Percentiles rank a stretch among this genome's conserved stretches.
phyloP scores from a whole-genome alignment of 129 eudicot species.

The Erigeron canadensis region DNA sequence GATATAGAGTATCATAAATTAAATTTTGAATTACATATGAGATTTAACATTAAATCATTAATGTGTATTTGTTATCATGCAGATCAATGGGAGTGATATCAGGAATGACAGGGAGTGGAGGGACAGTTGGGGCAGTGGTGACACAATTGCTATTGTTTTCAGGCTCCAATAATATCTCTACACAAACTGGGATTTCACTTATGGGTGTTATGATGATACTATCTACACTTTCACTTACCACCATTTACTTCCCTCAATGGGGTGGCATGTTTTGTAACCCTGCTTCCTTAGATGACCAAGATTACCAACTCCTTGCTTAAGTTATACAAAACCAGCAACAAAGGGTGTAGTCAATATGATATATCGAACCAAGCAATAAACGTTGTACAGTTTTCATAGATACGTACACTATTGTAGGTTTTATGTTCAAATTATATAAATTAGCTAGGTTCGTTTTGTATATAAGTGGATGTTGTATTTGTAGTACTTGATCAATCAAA shows the following conservation, averaged over 20 bases:
- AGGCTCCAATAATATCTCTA: slow-evolving; percentile 46
- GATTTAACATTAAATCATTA: no score
- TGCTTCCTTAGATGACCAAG: slow-evolving; percentile 13
- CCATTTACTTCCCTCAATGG: slow-evolving; percentile 59
- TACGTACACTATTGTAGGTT: background rate
- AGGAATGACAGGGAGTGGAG: slow-evolving; percentile 83
- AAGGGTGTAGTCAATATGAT: background rate
- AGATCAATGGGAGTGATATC: slow-evolving; percentile 78
- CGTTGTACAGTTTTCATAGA: background rate
- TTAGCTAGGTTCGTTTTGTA: background rate
- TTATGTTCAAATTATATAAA: no score
- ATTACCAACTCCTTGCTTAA: slow-evolving; percentile 36
- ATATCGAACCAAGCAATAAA: background rate
- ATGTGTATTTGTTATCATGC: slow-evolving; percentile 10
- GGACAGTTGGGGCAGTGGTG: slow-evolving; percentile 69
- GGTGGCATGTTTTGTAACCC: slow-evolving; percentile 80
- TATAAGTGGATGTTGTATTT: background rate
- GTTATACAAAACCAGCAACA: background rate
- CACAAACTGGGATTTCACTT: slow-evolving; percentile 57
- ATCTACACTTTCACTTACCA: slow-evolving; percentile 42
- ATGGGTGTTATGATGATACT: slow-evolving; percentile 69
- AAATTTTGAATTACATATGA: no score
- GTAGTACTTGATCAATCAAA: background rate
- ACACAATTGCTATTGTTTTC: slow-evolving; percentile 65
- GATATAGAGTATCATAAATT: no score